A percentile compares a stretch with the other conserved stretches of the same genome.
These are phyloP conservation scores for Russula sp. DNA, from an alignment of 768 basidiomycete species.

Conservation along the genomic window DNA sequence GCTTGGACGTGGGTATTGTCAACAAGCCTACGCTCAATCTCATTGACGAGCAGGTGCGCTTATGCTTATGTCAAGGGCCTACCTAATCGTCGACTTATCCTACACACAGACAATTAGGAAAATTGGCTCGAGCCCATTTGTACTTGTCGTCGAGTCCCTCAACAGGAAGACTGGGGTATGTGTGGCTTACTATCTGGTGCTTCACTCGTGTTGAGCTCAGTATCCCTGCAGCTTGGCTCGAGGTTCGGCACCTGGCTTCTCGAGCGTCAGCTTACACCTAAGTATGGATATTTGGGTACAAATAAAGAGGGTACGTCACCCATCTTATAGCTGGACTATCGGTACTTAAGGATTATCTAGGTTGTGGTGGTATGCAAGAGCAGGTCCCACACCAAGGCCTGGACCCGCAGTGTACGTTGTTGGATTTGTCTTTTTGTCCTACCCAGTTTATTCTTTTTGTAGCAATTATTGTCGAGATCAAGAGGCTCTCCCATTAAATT, in stretches of 20 bases:
- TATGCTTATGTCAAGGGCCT: not conserved
- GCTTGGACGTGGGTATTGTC: constrained; percentile 75
- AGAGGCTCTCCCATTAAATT: constrained; percentile 30
- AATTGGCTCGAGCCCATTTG: constrained; percentile 67
- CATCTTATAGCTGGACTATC: not conserved
- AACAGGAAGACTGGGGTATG: constrained; percentile 81
- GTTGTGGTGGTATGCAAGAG: constrained; percentile 72
- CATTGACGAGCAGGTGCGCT: constrained; percentile 66
- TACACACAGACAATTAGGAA: constrained; percentile 49
- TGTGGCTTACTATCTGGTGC: not conserved
- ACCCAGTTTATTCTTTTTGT: not conserved
- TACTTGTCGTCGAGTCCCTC: constrained; percentile 77
- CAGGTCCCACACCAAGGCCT: constrained; percentile 78
- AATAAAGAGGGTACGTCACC: constrained; percentile 47
- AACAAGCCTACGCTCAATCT: constrained; percentile 82
- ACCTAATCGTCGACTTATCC: not conserved
- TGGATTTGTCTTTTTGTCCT: not conserved
- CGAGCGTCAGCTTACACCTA: constrained; percentile 73
- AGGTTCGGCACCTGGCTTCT: constrained; percentile 84
- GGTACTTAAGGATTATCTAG: constrained; percentile 22
- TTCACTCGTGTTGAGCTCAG: not conserved
- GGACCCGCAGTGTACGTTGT: constrained; percentile 61
- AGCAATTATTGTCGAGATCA: constrained; percentile 45
- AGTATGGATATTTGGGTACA: constrained; percentile 74
- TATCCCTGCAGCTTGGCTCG: constrained; percentile 49